These are phyloP conservation scores for Anthracocystis setariae DNA, from an alignment of 1,284 basidiomycete species.

Conservation along the genomic window DNA sequence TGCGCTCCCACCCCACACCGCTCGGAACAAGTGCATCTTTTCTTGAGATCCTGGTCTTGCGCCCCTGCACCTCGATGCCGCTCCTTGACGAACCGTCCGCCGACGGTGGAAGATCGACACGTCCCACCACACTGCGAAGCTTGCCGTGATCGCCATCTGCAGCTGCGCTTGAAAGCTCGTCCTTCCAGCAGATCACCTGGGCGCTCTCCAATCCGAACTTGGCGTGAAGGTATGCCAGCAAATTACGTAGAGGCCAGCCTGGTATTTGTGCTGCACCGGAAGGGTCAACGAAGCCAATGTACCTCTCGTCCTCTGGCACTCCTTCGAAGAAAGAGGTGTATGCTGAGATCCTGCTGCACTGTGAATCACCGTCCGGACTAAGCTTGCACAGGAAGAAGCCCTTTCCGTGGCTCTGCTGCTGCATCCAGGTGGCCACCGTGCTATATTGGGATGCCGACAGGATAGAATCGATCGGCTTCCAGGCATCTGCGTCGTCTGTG, in stretches of 20 bases:
- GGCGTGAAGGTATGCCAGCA: constrained; percentile 75
- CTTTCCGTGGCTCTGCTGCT: constrained; percentile 8
- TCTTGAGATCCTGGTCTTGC: constrained; percentile 16
- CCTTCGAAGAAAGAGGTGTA: constrained; percentile 71
- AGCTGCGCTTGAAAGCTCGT: constrained; percentile 18
- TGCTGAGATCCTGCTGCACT: constrained; percentile 22
- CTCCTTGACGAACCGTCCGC: not conserved
- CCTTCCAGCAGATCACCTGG: constrained; percentile 69
- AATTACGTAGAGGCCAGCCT: constrained; percentile 93
- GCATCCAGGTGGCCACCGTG: constrained; percentile 13
- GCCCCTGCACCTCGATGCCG: constrained; percentile 5
- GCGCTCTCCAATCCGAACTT: constrained; percentile 68
- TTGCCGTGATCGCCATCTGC: not conserved
- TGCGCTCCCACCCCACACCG: constrained; percentile 95
- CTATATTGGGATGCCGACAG: constrained; percentile 4
- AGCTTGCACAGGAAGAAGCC: constrained; percentile 49
- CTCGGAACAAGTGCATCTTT: constrained; percentile 69
- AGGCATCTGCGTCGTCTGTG: constrained; percentile 55
- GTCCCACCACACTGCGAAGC: constrained; percentile 21
- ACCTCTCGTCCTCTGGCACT: constrained; percentile 66
- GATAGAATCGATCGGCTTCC: constrained; percentile 12
- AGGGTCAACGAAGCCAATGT: constrained; percentile 79
- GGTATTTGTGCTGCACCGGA: constrained; percentile 81
- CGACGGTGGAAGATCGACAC: constrained; percentile 14
- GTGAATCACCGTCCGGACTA: not conserved